phyloP scores from a whole-genome alignment of 2,329 filamentous ascomycete species.

The Ophiostoma triangulosporum region DNA sequence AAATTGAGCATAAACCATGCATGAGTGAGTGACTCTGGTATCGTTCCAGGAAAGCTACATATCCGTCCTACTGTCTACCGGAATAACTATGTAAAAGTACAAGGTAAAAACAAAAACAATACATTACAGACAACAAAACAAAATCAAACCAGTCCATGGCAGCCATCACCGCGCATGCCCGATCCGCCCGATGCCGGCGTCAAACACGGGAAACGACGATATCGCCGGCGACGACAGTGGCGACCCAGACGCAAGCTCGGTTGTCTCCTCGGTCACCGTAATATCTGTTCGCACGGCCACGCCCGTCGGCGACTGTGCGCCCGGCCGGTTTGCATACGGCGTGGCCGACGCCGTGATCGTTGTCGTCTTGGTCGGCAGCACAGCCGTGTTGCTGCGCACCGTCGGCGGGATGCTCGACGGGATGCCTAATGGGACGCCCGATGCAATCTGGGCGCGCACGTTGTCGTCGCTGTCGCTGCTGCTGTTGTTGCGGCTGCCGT shows the following conservation, averaged over 20 bases:
- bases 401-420: neutral
- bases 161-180: neutral
- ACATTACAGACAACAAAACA: neutral
- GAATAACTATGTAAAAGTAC: neutral
- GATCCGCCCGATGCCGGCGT: neutral
- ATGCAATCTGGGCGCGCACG: neutral
- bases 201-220: neutral
- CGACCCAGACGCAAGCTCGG: neutral
- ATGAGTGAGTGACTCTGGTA: slow-evolving; percentile 6
- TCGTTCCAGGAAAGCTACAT: neutral
- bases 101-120: neutral
- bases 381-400: neutral
- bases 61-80: neutral
- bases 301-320: neutral
- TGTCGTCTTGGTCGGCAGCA: neutral
- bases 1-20: neutral
- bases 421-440: neutral
- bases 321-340: neutral
- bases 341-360: neutral
- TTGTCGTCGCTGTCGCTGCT: neutral
- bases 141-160: neutral
- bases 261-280: neutral
- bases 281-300: neutral
- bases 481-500: neutral
- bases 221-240: neutral